A percentile compares a stretch with the other conserved stretches of the same genome.
Evolutionary conservation across 1,284 basidiomycete species (phyloP).

Genomic region (Cystobasidiaceae sp.): DNA sequence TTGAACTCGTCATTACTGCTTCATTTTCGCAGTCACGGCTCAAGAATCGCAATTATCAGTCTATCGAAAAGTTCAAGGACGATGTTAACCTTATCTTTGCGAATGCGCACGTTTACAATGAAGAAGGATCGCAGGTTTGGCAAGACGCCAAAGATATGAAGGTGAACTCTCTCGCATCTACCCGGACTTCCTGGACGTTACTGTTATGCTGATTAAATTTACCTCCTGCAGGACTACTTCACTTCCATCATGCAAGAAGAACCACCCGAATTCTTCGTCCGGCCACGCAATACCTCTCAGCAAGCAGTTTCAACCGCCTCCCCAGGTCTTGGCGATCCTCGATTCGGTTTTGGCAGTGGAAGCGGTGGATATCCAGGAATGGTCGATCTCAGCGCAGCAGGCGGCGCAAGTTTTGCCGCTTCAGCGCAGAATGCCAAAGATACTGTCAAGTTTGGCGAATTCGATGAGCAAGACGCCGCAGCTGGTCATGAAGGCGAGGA

Average conservation of each 20-base stretch:
- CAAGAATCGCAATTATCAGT: conserved; percentile 36
- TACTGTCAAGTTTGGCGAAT: conserved; percentile 10
- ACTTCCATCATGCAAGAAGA: conserved; percentile 38
- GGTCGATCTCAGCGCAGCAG: neutral
- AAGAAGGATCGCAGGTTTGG: conserved; percentile 40
- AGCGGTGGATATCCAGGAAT: neutral
- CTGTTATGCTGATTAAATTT: neutral
- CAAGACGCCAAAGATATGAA: conserved; percentile 39
- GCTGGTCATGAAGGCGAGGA: neutral
- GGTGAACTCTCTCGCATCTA: conserved; percentile 25
- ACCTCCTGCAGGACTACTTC: conserved; percentile 33
- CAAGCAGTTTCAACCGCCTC: neutral
- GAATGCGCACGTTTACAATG: conserved; percentile 43
- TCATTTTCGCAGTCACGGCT: conserved; percentile 33
- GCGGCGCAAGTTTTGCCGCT: too few species aligned
- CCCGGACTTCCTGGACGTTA: neutral
- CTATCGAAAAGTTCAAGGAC: conserved; percentile 34
- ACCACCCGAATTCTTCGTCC: conserved; percentile 36
- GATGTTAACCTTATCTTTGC: conserved; percentile 40
- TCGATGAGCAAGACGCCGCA: conserved; percentile 1
- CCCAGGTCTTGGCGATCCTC: neutral
- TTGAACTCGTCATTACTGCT: neutral
- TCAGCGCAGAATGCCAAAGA: conserved; percentile 8
- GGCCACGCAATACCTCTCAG: conserved; percentile 14
- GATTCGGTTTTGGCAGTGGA: neutral